Percentiles rank a stretch among this genome's conserved stretches.
phyloP scores from a whole-genome alignment of 2,329 filamentous ascomycete genomes.

The Periconia digitata region DNA sequence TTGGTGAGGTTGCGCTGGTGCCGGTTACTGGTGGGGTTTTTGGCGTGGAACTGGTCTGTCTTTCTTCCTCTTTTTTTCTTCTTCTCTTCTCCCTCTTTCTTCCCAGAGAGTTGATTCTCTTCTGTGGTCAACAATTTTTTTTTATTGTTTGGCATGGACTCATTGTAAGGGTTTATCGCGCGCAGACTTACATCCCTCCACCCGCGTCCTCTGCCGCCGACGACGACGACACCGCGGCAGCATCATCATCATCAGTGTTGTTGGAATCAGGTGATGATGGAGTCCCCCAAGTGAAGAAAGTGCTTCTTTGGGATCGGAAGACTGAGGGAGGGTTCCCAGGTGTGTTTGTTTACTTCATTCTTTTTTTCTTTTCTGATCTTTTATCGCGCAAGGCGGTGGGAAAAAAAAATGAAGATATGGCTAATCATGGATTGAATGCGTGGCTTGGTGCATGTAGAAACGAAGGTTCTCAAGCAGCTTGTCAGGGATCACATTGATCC shows the following conservation, averaged over 20 bases:
- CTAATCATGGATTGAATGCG: not conserved
- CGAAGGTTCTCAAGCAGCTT: slow-evolving; percentile 83
- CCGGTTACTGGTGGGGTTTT: slow-evolving; percentile 86
- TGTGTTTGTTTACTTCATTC: slow-evolving; percentile 32
- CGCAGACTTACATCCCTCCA: slow-evolving; percentile 28
- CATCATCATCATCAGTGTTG: not conserved
- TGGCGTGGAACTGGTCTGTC: slow-evolving; percentile 63
- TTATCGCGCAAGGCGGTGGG: not conserved
- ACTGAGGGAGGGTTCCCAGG: slow-evolving; percentile 83
- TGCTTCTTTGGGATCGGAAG: slow-evolving; percentile 84
- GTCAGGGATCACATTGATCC: slow-evolving; percentile 84
- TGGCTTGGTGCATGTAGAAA: slow-evolving; percentile 56
- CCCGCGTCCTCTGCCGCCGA: not conserved
- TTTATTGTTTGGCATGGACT: not conserved
- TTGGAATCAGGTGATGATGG: slow-evolving; percentile 3
- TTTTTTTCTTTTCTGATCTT: slow-evolving; percentile 6
- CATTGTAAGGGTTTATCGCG: not conserved
- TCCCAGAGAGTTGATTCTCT: too few species aligned
- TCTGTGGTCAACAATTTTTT: too few species aligned
- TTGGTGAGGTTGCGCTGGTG: slow-evolving; percentile 86
- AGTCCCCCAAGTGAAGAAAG: slow-evolving; percentile 46
- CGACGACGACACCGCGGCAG: too few species aligned
- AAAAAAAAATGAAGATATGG: not conserved
- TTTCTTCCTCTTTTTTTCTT: not conserved
- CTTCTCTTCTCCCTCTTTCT: too few species aligned